Base-by-base conservation (phyloP, 2,329 filamentous ascomycete species). In the Furcasterigmium furcatum region DNA sequence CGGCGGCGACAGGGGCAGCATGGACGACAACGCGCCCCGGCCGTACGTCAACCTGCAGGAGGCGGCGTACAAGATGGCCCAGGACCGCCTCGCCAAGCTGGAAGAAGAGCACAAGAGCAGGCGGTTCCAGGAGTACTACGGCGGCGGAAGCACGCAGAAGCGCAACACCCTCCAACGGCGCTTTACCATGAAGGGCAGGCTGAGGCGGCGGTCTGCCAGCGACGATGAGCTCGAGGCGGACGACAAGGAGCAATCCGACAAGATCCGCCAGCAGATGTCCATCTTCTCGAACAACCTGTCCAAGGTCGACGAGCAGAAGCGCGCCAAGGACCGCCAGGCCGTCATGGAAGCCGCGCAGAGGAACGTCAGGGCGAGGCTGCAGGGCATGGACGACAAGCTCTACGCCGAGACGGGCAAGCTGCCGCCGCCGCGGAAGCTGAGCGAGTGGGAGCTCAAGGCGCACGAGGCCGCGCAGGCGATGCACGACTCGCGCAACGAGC, bases 61-160 rank as follows among this genome's bases (percentile, higher is more conserved):
- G 58, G 85, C 87, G 6, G 92, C 92, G 1, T 90, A 94, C 58
- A 91, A 85, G 58, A 79, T 94, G 45, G 91, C 92, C 0, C 84
- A 91, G 46, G 88, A 95, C 62, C 83, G 91, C 29, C 72, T 96
- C 20, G 81, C 88, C 5, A 92, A 86, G 60, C 81, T 96, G 48
- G 82, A 92, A 34, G 79, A 87, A 46, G 85, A 91, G 47, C 74
- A 84, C 55, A 68, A 76, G 43, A 75, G 76, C 46, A 74, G 78
- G 5, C 80, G 83, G 3, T 87, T 85, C 52, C 80, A 88, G 35
- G 82, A 87, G 38, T 91, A 95, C 62, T 96, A 95, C 58, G 86
- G 86, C 24, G 79, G 59, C 45, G 57, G 52, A 56, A 4, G 58
- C 53, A 41, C 61, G 1, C 60, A 66, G 3, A 63, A 65, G 21